Evolutionary conservation across 2,329 filamentous ascomycete species (phyloP), one percentile per base, ranked within the genome.

Genomic region (Colletotrichum sp.): DNA sequence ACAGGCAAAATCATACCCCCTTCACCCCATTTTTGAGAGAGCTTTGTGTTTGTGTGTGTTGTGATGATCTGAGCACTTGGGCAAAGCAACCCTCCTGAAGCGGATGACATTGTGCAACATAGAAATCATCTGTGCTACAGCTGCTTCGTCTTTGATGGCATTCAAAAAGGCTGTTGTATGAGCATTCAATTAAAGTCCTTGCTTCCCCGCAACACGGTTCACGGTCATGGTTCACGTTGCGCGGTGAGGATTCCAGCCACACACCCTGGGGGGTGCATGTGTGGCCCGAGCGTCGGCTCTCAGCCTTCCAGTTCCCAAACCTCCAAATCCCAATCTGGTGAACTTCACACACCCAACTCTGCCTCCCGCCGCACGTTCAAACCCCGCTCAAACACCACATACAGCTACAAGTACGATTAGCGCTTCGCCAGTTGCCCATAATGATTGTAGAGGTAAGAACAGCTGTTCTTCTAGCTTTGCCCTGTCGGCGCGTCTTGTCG

Each of bases 371-470:
- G 59, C 30, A 63, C 49, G 26, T 49, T 36, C 21, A 28, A 57
- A 36, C 71, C 30, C 71, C 34, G 59, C 64, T 26, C 49, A n/a
- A 68, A 62, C 52, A 49, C 64, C 57, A 76, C 59, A 24, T 44
- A 69, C 59, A 77, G 63, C 62, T 67, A 67, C 34, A 26, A 68
- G 34, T 64, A 49, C 28, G 15, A 30, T 15, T 52, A 57, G 21
- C 18, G 21, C 24, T 66, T 34, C 30, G 15, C 32, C 36, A 55
- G 44, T 30, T 24, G 49, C 21, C 72, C 77, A 80, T 71, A 44
- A 84, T 85, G 83, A 81, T 83, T 64, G 81, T 85, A 15, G 78
- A 81, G 79, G 82, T 82, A 79, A 82, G 81, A 32, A 16, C 5
- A 15, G 18, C 24, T n/a, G n/a, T 55, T 28, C 16, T 28, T n/a